Conservation (phyloP, 805 yeast species). For the Hanseniaspora thailandica region DNA sequence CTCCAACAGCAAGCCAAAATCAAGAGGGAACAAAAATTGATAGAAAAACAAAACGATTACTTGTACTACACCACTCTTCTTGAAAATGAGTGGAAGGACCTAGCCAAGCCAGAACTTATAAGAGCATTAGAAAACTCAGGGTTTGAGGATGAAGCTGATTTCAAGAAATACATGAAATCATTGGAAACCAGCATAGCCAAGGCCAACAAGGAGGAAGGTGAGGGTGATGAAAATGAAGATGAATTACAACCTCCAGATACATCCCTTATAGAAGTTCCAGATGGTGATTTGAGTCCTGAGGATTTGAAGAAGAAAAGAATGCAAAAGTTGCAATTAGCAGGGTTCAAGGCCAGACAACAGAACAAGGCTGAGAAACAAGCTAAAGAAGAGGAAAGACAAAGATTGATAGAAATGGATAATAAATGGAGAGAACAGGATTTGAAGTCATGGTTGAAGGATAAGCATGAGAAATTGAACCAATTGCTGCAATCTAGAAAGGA, state of each 20-base stretch:
- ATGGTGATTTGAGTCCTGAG: slow-evolving; percentile 67
- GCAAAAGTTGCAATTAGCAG: slow-evolving; percentile 73
- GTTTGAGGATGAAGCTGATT: slow-evolving; percentile 61
- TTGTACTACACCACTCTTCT: slow-evolving; percentile 55
- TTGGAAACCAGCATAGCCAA: slow-evolving; percentile 59
- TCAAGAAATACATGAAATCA: slow-evolving; percentile 50
- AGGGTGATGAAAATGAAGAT: slow-evolving; percentile 37
- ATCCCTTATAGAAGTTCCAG: slow-evolving; percentile 73
- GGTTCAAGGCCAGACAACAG: slow-evolving; percentile 75
- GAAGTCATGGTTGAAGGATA: slow-evolving; percentile 65
- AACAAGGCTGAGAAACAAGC: slow-evolving; percentile 67
- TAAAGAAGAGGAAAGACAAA: slow-evolving; percentile 45
- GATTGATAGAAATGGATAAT: slow-evolving; percentile 53
- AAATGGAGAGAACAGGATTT: slow-evolving; percentile 69
- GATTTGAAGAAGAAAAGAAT: slow-evolving; percentile 76
- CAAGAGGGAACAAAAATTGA: slow-evolving; percentile 64
- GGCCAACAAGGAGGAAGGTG: slow-evolving; percentile 58
- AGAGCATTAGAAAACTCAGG: slow-evolving; percentile 57
- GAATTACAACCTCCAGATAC: slow-evolving; percentile 39
- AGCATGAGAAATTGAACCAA: slow-evolving; percentile 47
- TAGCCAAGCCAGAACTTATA: slow-evolving; percentile 44
- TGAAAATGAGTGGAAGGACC: slow-evolving; percentile 35
- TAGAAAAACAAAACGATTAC: slow-evolving; percentile 69
- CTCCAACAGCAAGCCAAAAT: slow-evolving; percentile 88
- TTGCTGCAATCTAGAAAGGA: slow-evolving; percentile 57